A percentile compares a stretch with the other conserved stretches of the same genome.
Conservation (phyloP, 257 asterid species). For the Oldenlandia corymbosa region DNA sequence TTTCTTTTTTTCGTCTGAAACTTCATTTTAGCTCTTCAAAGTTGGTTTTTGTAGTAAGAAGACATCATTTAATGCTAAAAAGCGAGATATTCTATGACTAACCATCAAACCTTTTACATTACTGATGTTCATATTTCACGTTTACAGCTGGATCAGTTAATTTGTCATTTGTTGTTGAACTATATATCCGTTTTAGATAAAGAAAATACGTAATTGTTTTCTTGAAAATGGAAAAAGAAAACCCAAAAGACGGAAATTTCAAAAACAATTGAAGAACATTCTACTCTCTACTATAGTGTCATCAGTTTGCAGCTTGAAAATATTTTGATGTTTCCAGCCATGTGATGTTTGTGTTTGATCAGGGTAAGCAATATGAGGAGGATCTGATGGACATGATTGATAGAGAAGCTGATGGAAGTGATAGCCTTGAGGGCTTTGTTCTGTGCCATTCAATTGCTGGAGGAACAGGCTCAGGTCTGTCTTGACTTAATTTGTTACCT, state of each 20-base stretch:
- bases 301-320: neutral
- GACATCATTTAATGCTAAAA: neutral
- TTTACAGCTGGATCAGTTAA: neutral
- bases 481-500: neutral
- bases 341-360: conserved; percentile 12
- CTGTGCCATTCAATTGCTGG: conserved; percentile 99
- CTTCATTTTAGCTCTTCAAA: neutral
- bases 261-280: neutral
- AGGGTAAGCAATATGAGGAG: conserved; percentile 98
- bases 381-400: conserved; percentile 99
- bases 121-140: neutral
- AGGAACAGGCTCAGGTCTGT: conserved; percentile 85
- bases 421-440: conserved; percentile 99
- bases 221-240: neutral
- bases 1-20: too few relatives aligned
- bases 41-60: neutral
- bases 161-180: neutral
- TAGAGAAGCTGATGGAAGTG: conserved; percentile 99
- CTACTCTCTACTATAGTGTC: neutral
- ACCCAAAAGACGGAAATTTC: neutral
- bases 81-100: neutral
- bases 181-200: too few relatives aligned
- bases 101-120: neutral
- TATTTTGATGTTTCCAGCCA: neutral
- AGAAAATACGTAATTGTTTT: too few relatives aligned